Percentiles rank a stretch among this genome's conserved stretches.
These are phyloP conservation scores for Neofusicoccum laricinum DNA, from an alignment of 2,329 filamentous ascomycete genomes.

Conservation along the genomic window DNA sequence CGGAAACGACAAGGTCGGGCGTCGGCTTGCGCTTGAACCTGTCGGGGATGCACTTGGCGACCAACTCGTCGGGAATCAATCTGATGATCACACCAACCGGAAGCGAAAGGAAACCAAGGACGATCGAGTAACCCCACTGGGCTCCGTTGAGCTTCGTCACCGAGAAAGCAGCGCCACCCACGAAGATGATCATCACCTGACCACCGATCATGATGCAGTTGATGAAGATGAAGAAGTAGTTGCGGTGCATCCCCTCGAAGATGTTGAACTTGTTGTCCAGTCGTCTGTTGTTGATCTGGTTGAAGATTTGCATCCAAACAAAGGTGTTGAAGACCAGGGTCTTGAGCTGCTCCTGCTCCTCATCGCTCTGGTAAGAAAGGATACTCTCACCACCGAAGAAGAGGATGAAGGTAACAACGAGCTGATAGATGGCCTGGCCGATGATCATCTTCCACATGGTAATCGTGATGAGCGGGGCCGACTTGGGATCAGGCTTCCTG, in stretches of 20 bases:
- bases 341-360: slow-evolving; percentile 53
- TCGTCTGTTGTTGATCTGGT: slow-evolving; percentile 94
- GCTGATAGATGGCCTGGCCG: slow-evolving; percentile 77
- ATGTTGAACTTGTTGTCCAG: slow-evolving; percentile 95
- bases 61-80: slow-evolving; percentile 71
- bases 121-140: slow-evolving; percentile 85
- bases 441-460: slow-evolving; percentile 72
- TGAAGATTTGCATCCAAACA: slow-evolving; percentile 99
- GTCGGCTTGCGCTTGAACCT: slow-evolving; percentile 42
- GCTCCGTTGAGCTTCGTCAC: slow-evolving; percentile 66
- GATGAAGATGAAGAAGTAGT: slow-evolving; percentile 87
- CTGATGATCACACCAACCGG: slow-evolving; percentile 80
- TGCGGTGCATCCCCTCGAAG: slow-evolving; percentile 80
- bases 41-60: slow-evolving; percentile 44
- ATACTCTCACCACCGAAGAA: slow-evolving; percentile 67
- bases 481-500: slow-evolving; percentile 78
- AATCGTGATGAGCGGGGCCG: slow-evolving; percentile 74
- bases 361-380: slow-evolving; percentile 53
- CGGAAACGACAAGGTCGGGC: slow-evolving; percentile 42
- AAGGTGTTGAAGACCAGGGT: slow-evolving; percentile 97
- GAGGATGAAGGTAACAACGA: slow-evolving; percentile 66
- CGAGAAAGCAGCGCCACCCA: slow-evolving; percentile 78
- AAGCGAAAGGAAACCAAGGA: slow-evolving; percentile 80
- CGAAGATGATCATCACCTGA: slow-evolving; percentile 84
- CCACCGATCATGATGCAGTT: slow-evolving; percentile 83